Evolutionary conservation across 805 yeast genomes (phyloP).

Genomic region (Starmerella davenportii): DNA sequence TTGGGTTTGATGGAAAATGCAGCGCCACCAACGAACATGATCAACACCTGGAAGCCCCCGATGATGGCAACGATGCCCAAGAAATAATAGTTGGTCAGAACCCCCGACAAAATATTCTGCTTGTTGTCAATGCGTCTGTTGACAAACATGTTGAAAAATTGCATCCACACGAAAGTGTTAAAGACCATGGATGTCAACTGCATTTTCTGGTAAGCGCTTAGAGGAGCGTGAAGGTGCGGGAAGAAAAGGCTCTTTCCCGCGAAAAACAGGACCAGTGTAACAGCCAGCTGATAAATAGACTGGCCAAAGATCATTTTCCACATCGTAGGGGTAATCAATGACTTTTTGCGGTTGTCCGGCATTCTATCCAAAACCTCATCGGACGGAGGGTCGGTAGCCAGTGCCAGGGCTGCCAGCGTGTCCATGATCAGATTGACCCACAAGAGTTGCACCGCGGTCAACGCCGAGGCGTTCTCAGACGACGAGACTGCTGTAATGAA

Average conservation of each 20-base stretch:
- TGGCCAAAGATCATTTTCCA: constrained; percentile 98
- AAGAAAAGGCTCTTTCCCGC: constrained; percentile 46
- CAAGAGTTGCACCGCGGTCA: constrained; percentile 89
- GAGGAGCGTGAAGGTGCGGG: constrained; percentile 21
- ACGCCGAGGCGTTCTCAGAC: constrained; percentile 59
- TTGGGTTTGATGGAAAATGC: constrained; percentile 73
- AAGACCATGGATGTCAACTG: constrained; percentile 73
- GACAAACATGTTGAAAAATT: constrained; percentile 80
- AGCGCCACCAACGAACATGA: constrained; percentile 94
- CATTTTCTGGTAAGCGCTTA: constrained; percentile 26
- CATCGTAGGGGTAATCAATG: constrained; percentile 77
- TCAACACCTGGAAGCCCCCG: constrained; percentile 67
- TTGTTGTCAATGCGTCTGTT: constrained; percentile 76
- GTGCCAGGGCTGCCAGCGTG: constrained; percentile 89
- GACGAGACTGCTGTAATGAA: constrained; percentile 86
- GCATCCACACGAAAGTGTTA: constrained; percentile 95
- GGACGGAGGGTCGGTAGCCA: constrained; percentile 94
- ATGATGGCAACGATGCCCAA: constrained; percentile 52
- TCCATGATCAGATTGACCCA: constrained; percentile 99
- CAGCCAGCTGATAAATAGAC: constrained; percentile 52
- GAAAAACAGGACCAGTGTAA: constrained; percentile 70
- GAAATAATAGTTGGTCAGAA: constrained; percentile 71
- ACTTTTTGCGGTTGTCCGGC: constrained; percentile 67
- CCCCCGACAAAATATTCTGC: constrained; percentile 66
- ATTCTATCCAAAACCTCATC: constrained; percentile 55